Evolutionary conservation across 2,329 filamentous ascomycete genomes (phyloP).

Genomic region (Epichloe brachyelytri): DNA sequence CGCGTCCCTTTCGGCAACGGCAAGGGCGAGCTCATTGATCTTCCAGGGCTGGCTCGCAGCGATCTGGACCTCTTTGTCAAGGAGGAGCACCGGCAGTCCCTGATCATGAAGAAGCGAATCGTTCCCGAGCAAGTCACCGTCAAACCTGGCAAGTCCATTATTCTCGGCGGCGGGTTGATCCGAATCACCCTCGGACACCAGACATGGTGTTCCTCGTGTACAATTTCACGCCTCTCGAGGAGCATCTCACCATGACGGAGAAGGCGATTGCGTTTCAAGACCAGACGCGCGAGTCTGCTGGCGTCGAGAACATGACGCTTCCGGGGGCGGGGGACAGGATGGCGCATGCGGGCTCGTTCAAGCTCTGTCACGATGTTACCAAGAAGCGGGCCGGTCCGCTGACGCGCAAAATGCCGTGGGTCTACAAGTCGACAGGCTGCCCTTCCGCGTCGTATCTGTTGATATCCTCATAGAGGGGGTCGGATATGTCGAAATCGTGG

Average conservation of each 20-base stretch:
- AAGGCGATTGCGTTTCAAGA: slow-evolving; percentile 67
- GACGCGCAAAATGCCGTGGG: slow-evolving; percentile 50
- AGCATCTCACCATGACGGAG: slow-evolving; percentile 65
- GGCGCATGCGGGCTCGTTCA: slow-evolving; percentile 59
- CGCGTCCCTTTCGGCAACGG: slow-evolving; percentile 79
- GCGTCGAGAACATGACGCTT: slow-evolving; percentile 50
- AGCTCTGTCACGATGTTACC: slow-evolving; percentile 73
- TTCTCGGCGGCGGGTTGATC: slow-evolving; percentile 69
- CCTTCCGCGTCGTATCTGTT: slow-evolving; percentile 65
- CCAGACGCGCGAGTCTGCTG: slow-evolving; percentile 42
- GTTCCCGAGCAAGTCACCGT: slow-evolving; percentile 61
- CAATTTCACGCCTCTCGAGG: slow-evolving; percentile 66
- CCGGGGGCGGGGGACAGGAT: slow-evolving; percentile 46
- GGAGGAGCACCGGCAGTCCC: slow-evolving; percentile 47
- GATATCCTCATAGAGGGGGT: slow-evolving; percentile 87
- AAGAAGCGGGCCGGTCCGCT: slow-evolving; percentile 62
- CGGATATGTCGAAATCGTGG: slow-evolving; percentile 82
- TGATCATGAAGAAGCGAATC: slow-evolving; percentile 70
- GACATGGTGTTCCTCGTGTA: slow-evolving; percentile 63
- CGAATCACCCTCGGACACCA: slow-evolving; percentile 59
- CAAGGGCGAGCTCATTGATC: slow-evolving; percentile 81
- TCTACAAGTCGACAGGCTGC: slow-evolving; percentile 53
- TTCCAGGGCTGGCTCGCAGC: slow-evolving; percentile 71
- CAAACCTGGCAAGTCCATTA: slow-evolving; percentile 63
- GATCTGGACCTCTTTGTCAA: slow-evolving; percentile 59